Evolutionary conservation across 352 stramenopile species (phyloP).

Genomic region (Globisporangium apiculatum): DNA sequence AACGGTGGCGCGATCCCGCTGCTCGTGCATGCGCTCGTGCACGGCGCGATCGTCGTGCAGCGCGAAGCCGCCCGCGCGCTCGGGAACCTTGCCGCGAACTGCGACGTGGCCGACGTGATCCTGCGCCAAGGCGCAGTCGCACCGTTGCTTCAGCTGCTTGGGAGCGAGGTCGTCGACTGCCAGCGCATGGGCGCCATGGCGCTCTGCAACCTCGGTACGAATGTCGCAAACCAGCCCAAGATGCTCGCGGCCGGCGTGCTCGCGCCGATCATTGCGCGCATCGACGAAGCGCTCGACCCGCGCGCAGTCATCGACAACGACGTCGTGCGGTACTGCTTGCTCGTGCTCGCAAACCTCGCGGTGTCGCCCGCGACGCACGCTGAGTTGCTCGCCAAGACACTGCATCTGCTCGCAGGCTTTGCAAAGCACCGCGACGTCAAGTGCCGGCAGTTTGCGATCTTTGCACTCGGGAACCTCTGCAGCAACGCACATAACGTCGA

Average conservation of each 20-base stretch:
- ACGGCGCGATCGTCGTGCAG: conserved; percentile 76
- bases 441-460: conserved; percentile 94
- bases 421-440: conserved; percentile 94
- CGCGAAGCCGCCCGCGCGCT: conserved; percentile 90
- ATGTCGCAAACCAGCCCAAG: conserved; percentile 91
- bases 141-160: conserved; percentile 84
- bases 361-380: conserved; percentile 81
- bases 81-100: conserved; percentile 94
- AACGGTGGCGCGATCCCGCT: conserved; percentile 82
- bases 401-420: conserved; percentile 90
- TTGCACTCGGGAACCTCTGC: conserved; percentile 94
- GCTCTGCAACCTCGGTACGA: conserved; percentile 92
- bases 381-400: conserved; percentile 64
- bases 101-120: conserved; percentile 92
- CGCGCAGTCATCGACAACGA: conserved; percentile 92
- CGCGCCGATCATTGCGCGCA: conserved; percentile 81
- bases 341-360: conserved; percentile 92
- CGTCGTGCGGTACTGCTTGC: conserved; percentile 92
- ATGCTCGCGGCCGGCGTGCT: conserved; percentile 87
- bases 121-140: conserved; percentile 81
- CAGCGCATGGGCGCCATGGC: conserved; percentile 95
- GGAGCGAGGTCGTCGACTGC: conserved; percentile 87
- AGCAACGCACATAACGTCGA: conserved; percentile 90
- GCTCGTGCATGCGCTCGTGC: conserved; percentile 78
- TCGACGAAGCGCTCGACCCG: conserved; percentile 87